Conservation (phyloP, 2,329 filamentous ascomycete species). For the Aspergillus tamarii region DNA sequence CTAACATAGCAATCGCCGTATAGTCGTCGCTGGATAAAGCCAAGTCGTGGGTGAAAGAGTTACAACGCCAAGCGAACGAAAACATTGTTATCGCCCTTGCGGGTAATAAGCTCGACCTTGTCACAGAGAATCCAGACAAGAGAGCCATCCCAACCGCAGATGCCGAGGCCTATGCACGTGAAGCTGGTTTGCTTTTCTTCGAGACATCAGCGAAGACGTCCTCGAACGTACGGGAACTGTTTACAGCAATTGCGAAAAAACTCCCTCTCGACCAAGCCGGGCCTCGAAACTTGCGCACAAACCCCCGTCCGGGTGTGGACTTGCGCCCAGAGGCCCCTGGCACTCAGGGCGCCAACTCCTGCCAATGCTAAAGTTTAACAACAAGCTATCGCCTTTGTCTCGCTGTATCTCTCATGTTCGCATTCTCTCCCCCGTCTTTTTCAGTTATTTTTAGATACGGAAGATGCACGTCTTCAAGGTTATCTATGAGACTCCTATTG, state of each 20-base stretch:
- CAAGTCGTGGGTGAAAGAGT: conserved; percentile 98
- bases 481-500: conserved; percentile 10
- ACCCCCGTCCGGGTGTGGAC: conserved; percentile 67
- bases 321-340: conserved; percentile 64
- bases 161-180: conserved; percentile 90
- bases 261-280: conserved; percentile 93
- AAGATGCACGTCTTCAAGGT: conserved; percentile 18
- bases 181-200: conserved; percentile 94
- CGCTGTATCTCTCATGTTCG: conserved; percentile 1
- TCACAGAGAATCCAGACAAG: conserved; percentile 93
- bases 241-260: conserved; percentile 97
- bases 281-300: conserved; percentile 78
- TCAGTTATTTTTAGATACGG: conserved; percentile 23
- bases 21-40: conserved; percentile 97
- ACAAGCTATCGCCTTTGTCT: not conserved
- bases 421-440: conserved; percentile 16
- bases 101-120: conserved; percentile 96
- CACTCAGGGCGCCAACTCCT: conserved; percentile 62
- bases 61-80: conserved; percentile 98
- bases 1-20: conserved; percentile 23
- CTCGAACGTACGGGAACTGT: conserved; percentile 93
- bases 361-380: conserved; percentile 60
- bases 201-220: conserved; percentile 98
- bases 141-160: conserved; percentile 86
- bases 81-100: conserved; percentile 99